A percentile compares a stretch with the other conserved stretches of the same genome.
Evolutionary conservation across 768 basidiomycete genomes (phyloP).

Genomic region (Chalciporus sphaerocephalus): DNA sequence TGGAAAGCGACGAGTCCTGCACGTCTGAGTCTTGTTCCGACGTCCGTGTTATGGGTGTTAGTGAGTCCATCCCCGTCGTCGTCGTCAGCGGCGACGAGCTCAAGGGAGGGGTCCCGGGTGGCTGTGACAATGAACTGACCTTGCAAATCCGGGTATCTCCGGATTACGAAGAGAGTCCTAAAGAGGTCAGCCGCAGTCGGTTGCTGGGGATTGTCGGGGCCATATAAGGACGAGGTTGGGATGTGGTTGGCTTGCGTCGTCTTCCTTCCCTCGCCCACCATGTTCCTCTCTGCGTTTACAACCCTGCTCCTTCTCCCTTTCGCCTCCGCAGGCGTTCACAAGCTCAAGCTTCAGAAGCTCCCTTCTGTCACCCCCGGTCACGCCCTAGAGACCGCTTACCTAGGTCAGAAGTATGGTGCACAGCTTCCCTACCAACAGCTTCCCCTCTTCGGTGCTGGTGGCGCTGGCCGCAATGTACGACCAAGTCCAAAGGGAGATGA

Average conservation of each 20-base stretch:
- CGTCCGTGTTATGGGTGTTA: slow-evolving; percentile 12
- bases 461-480: slow-evolving; percentile 59
- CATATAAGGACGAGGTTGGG: slow-evolving; percentile 31
- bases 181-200: not conserved
- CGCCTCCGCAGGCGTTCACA: slow-evolving; percentile 60
- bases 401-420: slow-evolving; percentile 89
- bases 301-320: slow-evolving; percentile 42
- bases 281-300: slow-evolving; percentile 41
- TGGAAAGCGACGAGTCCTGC: slow-evolving; percentile 23
- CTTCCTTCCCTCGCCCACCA: slow-evolving; percentile 28
- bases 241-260: slow-evolving; percentile 4
- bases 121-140: slow-evolving; percentile 4
- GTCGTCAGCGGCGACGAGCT: slow-evolving; percentile 8
- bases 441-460: slow-evolving; percentile 72
- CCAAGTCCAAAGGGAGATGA: slow-evolving; percentile 50
- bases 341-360: slow-evolving; percentile 86
- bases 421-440: slow-evolving; percentile 41
- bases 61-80: slow-evolving; percentile 27
- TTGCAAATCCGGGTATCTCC: slow-evolving; percentile 19
- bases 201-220: not conserved
- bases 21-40: not conserved
- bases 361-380: slow-evolving; percentile 58
- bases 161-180: not conserved
- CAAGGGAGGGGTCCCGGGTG: not conserved
- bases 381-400: slow-evolving; percentile 71